Base-by-base conservation (phyloP, 768 basidiomycete genomes). In the Antrodiella citrinella region DNA sequence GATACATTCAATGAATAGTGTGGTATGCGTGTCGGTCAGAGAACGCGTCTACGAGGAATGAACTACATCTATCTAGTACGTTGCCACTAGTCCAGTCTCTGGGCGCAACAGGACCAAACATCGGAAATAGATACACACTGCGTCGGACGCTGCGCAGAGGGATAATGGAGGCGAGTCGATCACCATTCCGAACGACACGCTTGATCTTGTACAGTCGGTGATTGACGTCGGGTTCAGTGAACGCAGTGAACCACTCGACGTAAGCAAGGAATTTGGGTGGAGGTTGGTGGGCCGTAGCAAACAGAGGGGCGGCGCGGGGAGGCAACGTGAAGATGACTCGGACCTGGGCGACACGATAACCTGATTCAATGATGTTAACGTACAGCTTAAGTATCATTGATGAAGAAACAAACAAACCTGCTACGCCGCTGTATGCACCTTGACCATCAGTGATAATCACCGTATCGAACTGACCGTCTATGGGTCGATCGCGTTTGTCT, bases 371-470 rank as follows among this genome's bases (percentile, higher is more conserved):
- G 35, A 38, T 38, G 35, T 38, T 38, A 10, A 38, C 10, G 18
- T 38, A 10, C 35, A 38, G 18, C 35, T 10, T 38, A 18, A 38
- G 10, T 38, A 38, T 10, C 18, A 38, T 10, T 38, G 18, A 38
- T n/a, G 35, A 38, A 10, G 18, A 18, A 10, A 38, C 18, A 38
- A 10, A 38, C 35, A 10, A 10, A 38, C 35, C 35, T 38, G 35
- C 10, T 38, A 38, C 18, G 10, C 35, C 18, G 35, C 35, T 38
- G 18, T 38, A 10, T 38, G 35, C 10, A n/a, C 43, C 49, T 4
- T 20, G 22, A 21, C 49, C 42, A 19, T 44, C 26, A 21, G 42
- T 61, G 20, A 66, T 51, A 2, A 70, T 50, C 0, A 53, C n/a
- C n/a, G n/a, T n/a, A n/a, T n/a, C n/a, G n/a, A n/a, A n/a, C n/a